A percentile compares a stretch with the other conserved stretches of the same genome.
Evolutionary conservation across 2,329 filamentous ascomycete species (phyloP).

Genomic region (Calonectria fujianensis): DNA sequence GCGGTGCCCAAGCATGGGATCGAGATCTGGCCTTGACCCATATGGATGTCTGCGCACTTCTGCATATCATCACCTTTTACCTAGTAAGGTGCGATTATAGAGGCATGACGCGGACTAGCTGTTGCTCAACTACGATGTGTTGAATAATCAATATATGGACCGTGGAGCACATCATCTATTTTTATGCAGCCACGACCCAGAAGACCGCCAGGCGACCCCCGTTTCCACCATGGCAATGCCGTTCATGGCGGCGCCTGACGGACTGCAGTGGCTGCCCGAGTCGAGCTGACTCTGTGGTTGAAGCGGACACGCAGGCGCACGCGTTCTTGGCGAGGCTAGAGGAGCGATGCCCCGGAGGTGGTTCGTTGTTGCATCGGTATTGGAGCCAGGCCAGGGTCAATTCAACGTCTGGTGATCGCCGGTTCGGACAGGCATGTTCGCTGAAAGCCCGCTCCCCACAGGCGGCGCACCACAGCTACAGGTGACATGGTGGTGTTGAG

Average conservation of each 20-base stretch:
- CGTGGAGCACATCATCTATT: neutral
- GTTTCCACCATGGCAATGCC: neutral
- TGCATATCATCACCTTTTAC: constrained; percentile 28
- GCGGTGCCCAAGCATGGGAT: constrained; percentile 51
- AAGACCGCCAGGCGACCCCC: neutral
- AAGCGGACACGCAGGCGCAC: neutral
- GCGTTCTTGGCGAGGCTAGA: constrained; percentile 31
- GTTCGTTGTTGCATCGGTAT: constrained; percentile 47
- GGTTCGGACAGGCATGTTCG: constrained; percentile 38
- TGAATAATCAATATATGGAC: constrained; percentile 8
- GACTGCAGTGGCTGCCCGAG: neutral
- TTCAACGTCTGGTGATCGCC: constrained; percentile 45
- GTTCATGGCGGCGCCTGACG: neutral
- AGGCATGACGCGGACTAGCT: neutral
- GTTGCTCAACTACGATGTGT: neutral
- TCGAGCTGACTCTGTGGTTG: neutral
- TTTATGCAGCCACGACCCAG: neutral
- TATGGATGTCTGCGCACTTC: constrained; percentile 24
- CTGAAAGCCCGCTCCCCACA: constrained; percentile 23
- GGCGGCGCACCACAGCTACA: constrained; percentile 2
- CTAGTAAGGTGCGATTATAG: neutral
- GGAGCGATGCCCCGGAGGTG: constrained; percentile 44
- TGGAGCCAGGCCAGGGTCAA: constrained; percentile 48
- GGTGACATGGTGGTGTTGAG: constrained; percentile 3
- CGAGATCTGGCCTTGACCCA: constrained; percentile 52